Percentiles rank a stretch among this genome's conserved stretches.
Conservation (phyloP, 1,284 basidiomycete genomes). For the Leccinum pachyderme region DNA sequence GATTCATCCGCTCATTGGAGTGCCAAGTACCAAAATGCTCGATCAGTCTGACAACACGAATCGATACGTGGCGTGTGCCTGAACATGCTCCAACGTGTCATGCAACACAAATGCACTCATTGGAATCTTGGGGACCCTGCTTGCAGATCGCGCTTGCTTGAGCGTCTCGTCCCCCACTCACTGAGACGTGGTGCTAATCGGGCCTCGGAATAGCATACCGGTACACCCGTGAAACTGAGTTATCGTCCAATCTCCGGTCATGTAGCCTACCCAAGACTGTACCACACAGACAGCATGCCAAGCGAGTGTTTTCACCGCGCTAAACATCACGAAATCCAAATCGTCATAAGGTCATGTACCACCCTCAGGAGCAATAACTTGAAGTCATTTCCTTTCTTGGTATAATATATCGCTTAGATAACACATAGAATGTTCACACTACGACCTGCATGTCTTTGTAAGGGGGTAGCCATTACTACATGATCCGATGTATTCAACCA, state of each 20-base stretch:
- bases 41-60: slow-evolving; percentile 81
- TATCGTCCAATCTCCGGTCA: slow-evolving; percentile 42
- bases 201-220: slow-evolving; percentile 78
- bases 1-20: not conserved
- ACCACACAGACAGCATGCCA: slow-evolving; percentile 75
- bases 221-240: slow-evolving; percentile 46
- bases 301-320: slow-evolving; percentile 60
- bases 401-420: no score
- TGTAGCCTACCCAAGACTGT: slow-evolving; percentile 72
- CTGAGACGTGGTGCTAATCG: slow-evolving; percentile 63
- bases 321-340: no score
- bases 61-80: slow-evolving; percentile 86
- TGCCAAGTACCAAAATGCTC: slow-evolving; percentile 63
- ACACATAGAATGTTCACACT: no score
- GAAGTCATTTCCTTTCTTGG: no score
- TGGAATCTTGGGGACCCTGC: slow-evolving; percentile 62
- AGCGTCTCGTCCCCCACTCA: slow-evolving; percentile 27
- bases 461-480: no score
- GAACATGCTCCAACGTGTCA: slow-evolving; percentile 84
- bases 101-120: slow-evolving; percentile 82
- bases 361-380: no score
- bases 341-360: no score
- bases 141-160: slow-evolving; percentile 5
- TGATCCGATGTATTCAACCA: no score
- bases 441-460: no score